Base-by-base conservation (phyloP, 2,329 filamentous ascomycete genomes). In the Pseudodiploospora longispora region DNA sequence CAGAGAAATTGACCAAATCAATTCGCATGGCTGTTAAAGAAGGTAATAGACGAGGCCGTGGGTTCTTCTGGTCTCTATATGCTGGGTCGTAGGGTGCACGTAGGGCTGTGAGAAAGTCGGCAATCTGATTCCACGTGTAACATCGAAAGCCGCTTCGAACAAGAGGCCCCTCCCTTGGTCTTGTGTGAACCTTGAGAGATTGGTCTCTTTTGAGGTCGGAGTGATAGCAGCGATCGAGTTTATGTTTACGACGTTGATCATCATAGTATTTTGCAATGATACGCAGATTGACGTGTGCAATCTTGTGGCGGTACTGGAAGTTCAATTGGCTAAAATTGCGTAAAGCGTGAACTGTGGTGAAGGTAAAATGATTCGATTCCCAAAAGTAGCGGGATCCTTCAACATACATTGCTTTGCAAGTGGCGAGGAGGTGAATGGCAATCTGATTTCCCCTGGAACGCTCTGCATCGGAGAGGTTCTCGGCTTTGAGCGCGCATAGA, bases 251-350 rank as follows among this genome's bases (percentile, higher is more conserved):
- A 38, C 56, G 60, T 38, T 71, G 64, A 40, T 79, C 74, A 44
- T 78, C 74, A 48, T 76, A 80, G 55, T 75, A 79, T 41, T 65
- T 66, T 7, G 74, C 75, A 46, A 78, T 70, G 52, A 79, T 61
- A 36, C 76, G 73, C 35, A 79, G 60, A 29, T 64, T 76, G 52
- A 75, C 58, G 44, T 69, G 60, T 27, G 63, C 63, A 43, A 80
- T 65, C 8, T 61, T 56, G 30, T 65, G 56, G 10, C 76, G 71
- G 44, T 67, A 67, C 4, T 58, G 46, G 8, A 64, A 46, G 37
- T 65, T 59, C 32, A 78, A 58, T 30, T 73, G 69, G 39, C 65
- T 59, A 51, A 80, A 77, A 40, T 69, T 65, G 34, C 66, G 66
- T 5, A 80, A 58, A 3, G 72, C 65, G 33, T 69, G 63, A 28